phyloP scores from a whole-genome alignment of 768 basidiomycete genomes.

The Boletus bicolor region DNA sequence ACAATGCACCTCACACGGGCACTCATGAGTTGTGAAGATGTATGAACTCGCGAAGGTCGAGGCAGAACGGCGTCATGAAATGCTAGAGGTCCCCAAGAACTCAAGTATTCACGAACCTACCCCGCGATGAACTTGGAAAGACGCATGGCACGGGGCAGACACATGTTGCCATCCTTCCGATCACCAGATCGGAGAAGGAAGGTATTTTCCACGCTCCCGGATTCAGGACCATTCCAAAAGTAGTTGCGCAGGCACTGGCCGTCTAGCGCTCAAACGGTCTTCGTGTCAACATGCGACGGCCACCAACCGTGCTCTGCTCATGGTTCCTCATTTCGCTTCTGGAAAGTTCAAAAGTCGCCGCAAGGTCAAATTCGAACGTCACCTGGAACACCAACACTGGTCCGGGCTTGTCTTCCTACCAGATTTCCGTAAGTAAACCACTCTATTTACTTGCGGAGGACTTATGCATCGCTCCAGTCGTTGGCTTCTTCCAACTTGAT shows the following conservation, averaged over 20 bases:
- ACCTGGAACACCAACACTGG: slow-evolving; percentile 14
- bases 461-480: slow-evolving; percentile 18
- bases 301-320: slow-evolving; percentile 9
- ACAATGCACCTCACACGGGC: too few species aligned
- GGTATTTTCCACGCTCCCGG: slow-evolving; percentile 13
- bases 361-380: slow-evolving; percentile 9
- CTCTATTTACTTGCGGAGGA: not conserved
- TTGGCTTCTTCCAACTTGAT: slow-evolving; percentile 16
- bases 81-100: slow-evolving; percentile 22
- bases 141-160: too few species aligned
- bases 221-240: not conserved
- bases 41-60: slow-evolving; percentile 27
- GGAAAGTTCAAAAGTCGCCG: not conserved
- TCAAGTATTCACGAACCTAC: too few species aligned
- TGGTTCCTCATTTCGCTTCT: slow-evolving; percentile 18
- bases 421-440: slow-evolving; percentile 23
- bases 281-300: slow-evolving; percentile 24
- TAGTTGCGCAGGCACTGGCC: not conserved
- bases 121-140: too few species aligned
- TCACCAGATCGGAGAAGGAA: not conserved
- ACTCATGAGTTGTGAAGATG: slow-evolving; percentile 24
- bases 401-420: slow-evolving; percentile 22
- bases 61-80: slow-evolving; percentile 24
- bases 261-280: not conserved
- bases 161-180: too few species aligned